Evolutionary conservation across 2,329 filamentous ascomycete species (phyloP), one percentile per base, ranked within the genome.

Genomic region (Colletotrichum sp.): DNA sequence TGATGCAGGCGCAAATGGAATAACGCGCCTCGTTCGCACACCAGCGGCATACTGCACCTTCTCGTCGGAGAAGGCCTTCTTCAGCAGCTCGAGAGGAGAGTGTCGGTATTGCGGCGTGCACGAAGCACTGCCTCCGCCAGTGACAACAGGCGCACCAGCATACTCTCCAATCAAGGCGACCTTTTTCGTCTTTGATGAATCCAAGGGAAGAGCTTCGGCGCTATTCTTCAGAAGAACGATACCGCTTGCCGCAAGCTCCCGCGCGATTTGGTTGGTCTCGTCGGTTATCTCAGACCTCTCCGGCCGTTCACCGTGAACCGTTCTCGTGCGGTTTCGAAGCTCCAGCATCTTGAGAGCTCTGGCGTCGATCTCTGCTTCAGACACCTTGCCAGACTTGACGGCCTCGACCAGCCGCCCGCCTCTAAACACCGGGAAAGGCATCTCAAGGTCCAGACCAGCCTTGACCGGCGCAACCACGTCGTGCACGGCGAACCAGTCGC

Each of bases 401-500:
- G 80, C 79, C 25, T 71, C 70, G 10, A 76, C 72, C 5, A 80
- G 74, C 18, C 67, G 76, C 6, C 73, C 69, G 32, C 79, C 79
- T 32, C 79, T 22, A 48, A 79, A 80, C 13, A 74, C 43, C 3
- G 71, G 71, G 34, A 74, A 74, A 2, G 82, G 82, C 83, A 85
- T 85, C 71, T 85, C 83, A 12, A 85, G 79, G 43, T 84, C 80
- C 36, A 81, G 77, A 1, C 83, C 80, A 3, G 81, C 78, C 73
- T 82, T 80, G 74, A 82, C 76, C 8, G 80, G 77, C 67, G 80
- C 80, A 15, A 80, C 77, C 1, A 80, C 82, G 48, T 78, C 79
- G 76, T 85, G 82, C 8, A 79, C 83, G 64, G 80, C 82, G 71
- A 79, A 83, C 83, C 81, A 85, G 62, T 84, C 83, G 48, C 80